These are phyloP conservation scores for Colletotrichum sidae DNA, from an alignment of 2,329 filamentous ascomycete species.

Conservation along the genomic window DNA sequence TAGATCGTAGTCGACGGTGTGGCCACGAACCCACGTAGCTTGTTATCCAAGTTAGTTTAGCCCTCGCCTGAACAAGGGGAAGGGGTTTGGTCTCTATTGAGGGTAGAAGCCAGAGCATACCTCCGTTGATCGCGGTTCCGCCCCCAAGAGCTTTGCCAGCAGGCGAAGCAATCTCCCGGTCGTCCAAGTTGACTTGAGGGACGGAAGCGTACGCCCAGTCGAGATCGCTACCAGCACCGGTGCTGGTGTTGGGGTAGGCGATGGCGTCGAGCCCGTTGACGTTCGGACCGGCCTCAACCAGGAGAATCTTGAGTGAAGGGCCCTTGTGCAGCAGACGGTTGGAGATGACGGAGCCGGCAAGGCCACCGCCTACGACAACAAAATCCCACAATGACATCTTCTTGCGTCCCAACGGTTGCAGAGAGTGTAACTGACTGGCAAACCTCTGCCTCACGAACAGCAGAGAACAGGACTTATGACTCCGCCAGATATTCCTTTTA, in stretches of 20 bases:
- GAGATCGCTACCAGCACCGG: slow-evolving; percentile 38
- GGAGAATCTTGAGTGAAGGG: slow-evolving; percentile 46
- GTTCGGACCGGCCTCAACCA: slow-evolving; percentile 54
- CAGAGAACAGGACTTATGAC: too few relatives aligned
- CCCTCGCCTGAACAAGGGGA: slow-evolving; percentile 45
- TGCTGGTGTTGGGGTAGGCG: slow-evolving; percentile 41
- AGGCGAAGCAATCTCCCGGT: slow-evolving; percentile 39
- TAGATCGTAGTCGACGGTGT: slow-evolving; percentile 56
- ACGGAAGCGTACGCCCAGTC: slow-evolving; percentile 50
- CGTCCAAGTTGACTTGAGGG: slow-evolving; percentile 43
- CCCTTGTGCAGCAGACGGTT: slow-evolving; percentile 45
- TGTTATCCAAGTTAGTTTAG: slow-evolving; percentile 43
- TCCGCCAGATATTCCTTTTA: too few relatives aligned
- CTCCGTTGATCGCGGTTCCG: slow-evolving; percentile 54
- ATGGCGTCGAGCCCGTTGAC: slow-evolving; percentile 42
- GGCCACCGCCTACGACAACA: slow-evolving; percentile 52
- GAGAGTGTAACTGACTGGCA: not conserved
- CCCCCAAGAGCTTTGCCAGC: slow-evolving; percentile 54
- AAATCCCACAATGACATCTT: slow-evolving; percentile 43
- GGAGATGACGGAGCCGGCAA: slow-evolving; percentile 50
- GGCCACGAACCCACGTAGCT: slow-evolving; percentile 56
- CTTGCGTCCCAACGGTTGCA: not conserved
- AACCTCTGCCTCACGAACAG: too few relatives aligned
- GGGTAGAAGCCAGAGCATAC: slow-evolving; percentile 48
- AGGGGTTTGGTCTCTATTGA: fast-evolving